phyloP scores from a whole-genome alignment of 2,329 filamentous ascomycete species.

The Cladosporium colombiae region DNA sequence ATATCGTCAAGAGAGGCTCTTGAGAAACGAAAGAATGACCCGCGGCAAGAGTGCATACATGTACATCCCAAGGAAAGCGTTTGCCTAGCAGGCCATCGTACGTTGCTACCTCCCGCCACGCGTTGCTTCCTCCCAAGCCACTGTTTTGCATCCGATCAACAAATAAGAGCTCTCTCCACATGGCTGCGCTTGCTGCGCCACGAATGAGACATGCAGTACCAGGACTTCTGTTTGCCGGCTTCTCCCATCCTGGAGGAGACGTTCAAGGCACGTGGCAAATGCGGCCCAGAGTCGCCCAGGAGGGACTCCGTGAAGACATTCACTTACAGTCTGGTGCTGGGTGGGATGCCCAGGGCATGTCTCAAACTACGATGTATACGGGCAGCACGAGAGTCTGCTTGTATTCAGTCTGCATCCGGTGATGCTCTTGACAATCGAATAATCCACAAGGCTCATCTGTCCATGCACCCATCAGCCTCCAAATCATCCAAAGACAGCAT shows the following conservation, averaged over 20 bases:
- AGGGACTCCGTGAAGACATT: neutral
- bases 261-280: neutral
- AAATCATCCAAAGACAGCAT: no score
- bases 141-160: no score
- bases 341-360: no score
- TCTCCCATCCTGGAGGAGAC: neutral
- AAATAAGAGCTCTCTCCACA: slow-evolving; percentile 2
- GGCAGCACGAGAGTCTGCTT: no score
- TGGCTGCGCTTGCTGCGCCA: slow-evolving; percentile 10
- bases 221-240: neutral
- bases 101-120: neutral
- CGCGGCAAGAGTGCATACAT: no score
- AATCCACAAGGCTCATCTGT: no score
- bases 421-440: no score
- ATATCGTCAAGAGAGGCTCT: no score
- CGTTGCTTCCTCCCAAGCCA: neutral
- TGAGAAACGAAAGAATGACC: no score
- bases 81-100: slow-evolving; percentile 8
- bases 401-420: no score
- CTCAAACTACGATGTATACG: no score
- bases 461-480: no score
- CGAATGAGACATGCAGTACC: neutral
- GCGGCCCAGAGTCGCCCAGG: neutral
- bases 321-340: neutral
- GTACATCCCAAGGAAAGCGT: neutral